phyloP scores from a whole-genome alignment of 306 rosid species.

The Cucurbita maxima region DNA sequence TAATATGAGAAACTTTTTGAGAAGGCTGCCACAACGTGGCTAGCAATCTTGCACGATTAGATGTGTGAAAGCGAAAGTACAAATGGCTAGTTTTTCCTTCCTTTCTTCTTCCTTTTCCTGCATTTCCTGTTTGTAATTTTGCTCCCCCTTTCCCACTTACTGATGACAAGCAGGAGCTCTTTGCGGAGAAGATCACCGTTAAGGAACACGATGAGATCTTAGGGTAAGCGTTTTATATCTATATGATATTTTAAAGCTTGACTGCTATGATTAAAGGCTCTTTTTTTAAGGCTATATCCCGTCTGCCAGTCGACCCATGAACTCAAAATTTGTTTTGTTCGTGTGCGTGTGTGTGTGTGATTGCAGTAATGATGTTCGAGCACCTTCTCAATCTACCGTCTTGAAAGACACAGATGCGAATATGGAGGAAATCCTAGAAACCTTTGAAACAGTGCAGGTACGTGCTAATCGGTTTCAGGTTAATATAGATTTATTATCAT shows the following conservation, averaged over 20 bases:
- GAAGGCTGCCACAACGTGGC: neutral
- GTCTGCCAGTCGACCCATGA: conserved; percentile 6
- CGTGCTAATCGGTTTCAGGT: conserved; percentile 27
- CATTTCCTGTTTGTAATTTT: neutral
- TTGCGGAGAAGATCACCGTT: conserved; percentile 42
- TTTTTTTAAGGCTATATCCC: neutral
- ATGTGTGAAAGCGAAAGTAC: neutral
- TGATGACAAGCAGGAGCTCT: conserved; percentile 47
- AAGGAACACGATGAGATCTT: conserved; percentile 29
- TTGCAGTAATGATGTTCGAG: conserved; percentile 29
- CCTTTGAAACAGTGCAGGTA: conserved; percentile 20
- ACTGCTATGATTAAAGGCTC: neutral
- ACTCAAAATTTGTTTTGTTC: neutral
- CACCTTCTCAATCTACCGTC: conserved; percentile 14
- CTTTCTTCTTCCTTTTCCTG: neutral
- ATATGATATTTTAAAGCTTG: neutral
- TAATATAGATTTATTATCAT: conserved; percentile 1
- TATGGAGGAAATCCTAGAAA: conserved; percentile 30
- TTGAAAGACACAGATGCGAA: conserved; percentile 27
- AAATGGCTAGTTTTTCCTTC: neutral
- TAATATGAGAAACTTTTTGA: neutral
- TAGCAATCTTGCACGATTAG: no score
- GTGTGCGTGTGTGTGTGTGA: neutral
- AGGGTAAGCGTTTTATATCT: conserved; percentile 22
- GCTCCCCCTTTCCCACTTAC: conserved; percentile 1